A percentile compares a stretch with the other conserved stretches of the same genome.
Conservation (phyloP, 306 rosid genomes). For the Mucuna pruriens region DNA sequence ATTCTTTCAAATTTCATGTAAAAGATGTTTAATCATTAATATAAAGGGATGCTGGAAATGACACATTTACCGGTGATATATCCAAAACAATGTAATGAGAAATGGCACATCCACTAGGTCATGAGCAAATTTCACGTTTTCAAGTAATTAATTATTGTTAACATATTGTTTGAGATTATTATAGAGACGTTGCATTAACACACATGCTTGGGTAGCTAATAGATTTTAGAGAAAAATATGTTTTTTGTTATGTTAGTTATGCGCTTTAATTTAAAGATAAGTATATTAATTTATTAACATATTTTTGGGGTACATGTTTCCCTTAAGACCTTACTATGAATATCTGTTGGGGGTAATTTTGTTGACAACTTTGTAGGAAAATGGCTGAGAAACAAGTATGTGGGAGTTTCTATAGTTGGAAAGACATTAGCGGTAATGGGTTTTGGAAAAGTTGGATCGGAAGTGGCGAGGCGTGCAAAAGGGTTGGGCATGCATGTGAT, state of each 20-base stretch:
- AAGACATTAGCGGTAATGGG: conserved; percentile 89
- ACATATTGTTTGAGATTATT: not conserved
- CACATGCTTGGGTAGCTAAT: not conserved
- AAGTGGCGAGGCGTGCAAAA: conserved; percentile 88
- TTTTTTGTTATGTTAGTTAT: not conserved
- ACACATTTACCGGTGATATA: too few species aligned
- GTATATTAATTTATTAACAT: not conserved
- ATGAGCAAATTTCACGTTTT: too few species aligned
- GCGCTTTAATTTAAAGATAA: not conserved
- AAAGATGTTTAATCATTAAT: too few species aligned
- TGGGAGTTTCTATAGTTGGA: conserved; percentile 94
- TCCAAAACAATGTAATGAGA: too few species aligned
- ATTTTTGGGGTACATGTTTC: not conserved
- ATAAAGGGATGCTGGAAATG: too few species aligned
- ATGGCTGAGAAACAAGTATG: conserved; percentile 89
- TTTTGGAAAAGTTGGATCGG: conserved; percentile 95
- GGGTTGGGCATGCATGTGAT: conserved; percentile 90
- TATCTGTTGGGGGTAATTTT: not conserved
- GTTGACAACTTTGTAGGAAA: conserved; percentile 53
- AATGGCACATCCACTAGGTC: too few species aligned
- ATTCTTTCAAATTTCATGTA: too few species aligned
- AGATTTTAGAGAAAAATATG: not conserved
- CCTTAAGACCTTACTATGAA: not conserved
- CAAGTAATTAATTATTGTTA: not conserved
- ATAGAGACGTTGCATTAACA: not conserved